Base-by-base conservation (phyloP, 352 stramenopile genomes). In the Globisporangium iwayamae region DNA sequence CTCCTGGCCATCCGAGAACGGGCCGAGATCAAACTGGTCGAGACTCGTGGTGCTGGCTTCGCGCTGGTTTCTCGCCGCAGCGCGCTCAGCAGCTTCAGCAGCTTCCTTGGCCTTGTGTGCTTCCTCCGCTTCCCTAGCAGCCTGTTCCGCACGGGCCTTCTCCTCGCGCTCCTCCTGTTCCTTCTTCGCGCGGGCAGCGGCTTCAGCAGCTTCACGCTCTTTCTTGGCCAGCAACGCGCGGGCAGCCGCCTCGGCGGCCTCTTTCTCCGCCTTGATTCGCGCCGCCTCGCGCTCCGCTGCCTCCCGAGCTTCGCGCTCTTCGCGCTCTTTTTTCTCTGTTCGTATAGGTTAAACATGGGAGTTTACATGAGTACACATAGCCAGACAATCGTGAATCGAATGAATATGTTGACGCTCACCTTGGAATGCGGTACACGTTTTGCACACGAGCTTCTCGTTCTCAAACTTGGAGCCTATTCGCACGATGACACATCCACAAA, bases 11-110 rank as follows among this genome's bases (percentile, higher is more conserved):
- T 81, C 73, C 13, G 73, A 62, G 10, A 69, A 74, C 8, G 83
- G 74, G 30, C 75, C 79, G 32, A 92, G 72, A 71, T 94, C 85
- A 63, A 92, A 91, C 61, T 94, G 65, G 46, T 89, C 85, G 1
- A 94, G 70, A 50, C 69, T 79, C 10, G 71, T 68, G 4, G 64
- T 75, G 64, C 72, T 84, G 4, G 64, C 76, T 25, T 66, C 65
- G 46, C 76, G 64, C 13, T 51, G 68, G 50, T 52, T 70, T 51
- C 41, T 65, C 18, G 50, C 68, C 60, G 68, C 69, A 60, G 73
- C 68, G 66, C 61, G 70, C 30, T 68, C 70, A 8, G 71, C 66
- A 13, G 70, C 69, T 20, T 20, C 52, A 0, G 58, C 63, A 13
- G 67, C 71, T 55, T 66, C 67, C 54, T 71, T 53, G 41, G 57